phyloP scores from a whole-genome alignment of 2,329 filamentous ascomycete genomes.

The Neofusicoccum parvum region DNA sequence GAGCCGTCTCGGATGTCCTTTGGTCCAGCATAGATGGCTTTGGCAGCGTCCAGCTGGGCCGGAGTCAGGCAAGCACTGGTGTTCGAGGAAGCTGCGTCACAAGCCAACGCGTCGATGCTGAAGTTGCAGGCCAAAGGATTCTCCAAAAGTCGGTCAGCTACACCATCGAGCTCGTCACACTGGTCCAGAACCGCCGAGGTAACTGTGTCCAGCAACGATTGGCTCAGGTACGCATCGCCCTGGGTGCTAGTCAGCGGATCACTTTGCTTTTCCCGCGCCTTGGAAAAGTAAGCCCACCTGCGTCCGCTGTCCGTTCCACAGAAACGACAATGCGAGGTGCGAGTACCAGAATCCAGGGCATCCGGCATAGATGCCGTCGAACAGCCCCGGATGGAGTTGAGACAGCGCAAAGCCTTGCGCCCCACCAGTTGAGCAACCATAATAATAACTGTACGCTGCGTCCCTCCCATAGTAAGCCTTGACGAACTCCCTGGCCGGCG shows the following conservation, averaged over 20 bases:
- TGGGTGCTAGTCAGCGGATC: not conserved
- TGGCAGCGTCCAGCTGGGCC: constrained; percentile 34
- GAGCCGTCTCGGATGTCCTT: constrained; percentile 24
- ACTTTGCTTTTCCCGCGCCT: not conserved
- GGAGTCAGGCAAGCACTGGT: constrained; percentile 35
- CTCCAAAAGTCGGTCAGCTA: constrained; percentile 43
- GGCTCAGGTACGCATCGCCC: constrained; percentile 28
- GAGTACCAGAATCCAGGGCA: constrained; percentile 25
- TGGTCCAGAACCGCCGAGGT: constrained; percentile 37
- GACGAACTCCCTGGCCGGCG: constrained; percentile 20
- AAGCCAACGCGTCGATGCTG: constrained; percentile 35
- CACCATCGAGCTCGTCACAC: constrained; percentile 45
- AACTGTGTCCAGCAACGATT: constrained; percentile 36
- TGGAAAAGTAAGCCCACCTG: not conserved
- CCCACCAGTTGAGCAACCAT: constrained; percentile 25
- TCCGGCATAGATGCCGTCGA: constrained; percentile 25
- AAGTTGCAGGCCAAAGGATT: constrained; percentile 43
- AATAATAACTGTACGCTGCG: constrained; percentile 22
- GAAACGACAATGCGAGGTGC: constrained; percentile 23
- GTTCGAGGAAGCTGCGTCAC: constrained; percentile 23
- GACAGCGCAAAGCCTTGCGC: constrained; percentile 25
- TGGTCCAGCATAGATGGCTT: constrained; percentile 38
- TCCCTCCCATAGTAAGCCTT: constrained; percentile 4
- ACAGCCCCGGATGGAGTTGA: constrained; percentile 23
- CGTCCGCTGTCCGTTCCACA: constrained; percentile 24